Evolutionary conservation across 2,329 filamentous ascomycete species (phyloP), one percentile per base, ranked within the genome.

Genomic region (Cadophora malorum): DNA sequence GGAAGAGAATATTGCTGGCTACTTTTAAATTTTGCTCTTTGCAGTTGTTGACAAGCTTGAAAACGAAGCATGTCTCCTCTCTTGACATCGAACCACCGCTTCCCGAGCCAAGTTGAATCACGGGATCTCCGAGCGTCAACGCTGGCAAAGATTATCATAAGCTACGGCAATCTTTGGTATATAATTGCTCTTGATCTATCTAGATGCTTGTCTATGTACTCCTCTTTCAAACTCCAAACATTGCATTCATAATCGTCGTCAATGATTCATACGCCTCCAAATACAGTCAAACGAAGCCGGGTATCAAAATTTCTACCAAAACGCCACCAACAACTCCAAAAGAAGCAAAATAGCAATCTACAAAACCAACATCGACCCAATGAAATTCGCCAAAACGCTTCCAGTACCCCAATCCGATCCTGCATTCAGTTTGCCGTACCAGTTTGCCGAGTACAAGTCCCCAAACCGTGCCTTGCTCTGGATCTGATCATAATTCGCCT

Each of bases 401-500:
- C 49, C 67, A 16, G 67, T 69, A 25, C 67, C 67, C 67, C 67
- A 69, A 53, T 66, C 63, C 25, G 56, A 63, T 2, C 67, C 67
- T 23, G 10, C 9, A 7, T 45, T 60, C 4, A 69, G 31, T 25
- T 50, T 38, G 2, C 67, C 67, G 38, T 58, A 69, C 67, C 67
- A 69, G 21, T 69, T 65, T 2, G 67, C 67, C 3, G 67, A 38
- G 38, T 69, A 69, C 61, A 67, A 25, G 23, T 67, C 33, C 9
- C 58, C 64, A 16, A 65, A 65, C 41, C 31, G 59, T n/a, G 67
- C 67, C n/a, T 66, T 52, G 12, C n/a, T 62, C n/a, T 69, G 67
- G n/a, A 69, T 66, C 21, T 66, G 67, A 50, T 69, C 64, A 53
- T 66, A 66, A 47, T 69, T 69, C 2, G 64, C 64, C 64, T 66